Evolutionary conservation across 2,329 filamentous ascomycete genomes (phyloP), one percentile per base, ranked within the genome.

Genomic region (Kalaharituber pfeilii): DNA sequence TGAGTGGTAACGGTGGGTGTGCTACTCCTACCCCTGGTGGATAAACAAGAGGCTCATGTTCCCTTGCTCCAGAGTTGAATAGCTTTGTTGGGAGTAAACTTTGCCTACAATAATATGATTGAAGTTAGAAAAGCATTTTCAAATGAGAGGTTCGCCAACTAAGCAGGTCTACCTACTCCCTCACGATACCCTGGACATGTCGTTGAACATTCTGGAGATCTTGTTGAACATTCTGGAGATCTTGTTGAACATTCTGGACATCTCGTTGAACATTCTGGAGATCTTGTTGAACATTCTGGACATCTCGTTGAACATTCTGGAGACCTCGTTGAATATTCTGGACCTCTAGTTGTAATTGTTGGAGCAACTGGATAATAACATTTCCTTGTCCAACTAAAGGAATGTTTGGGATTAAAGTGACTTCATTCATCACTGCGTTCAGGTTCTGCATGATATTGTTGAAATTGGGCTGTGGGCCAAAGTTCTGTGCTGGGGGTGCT

Each of bases 161-260:
- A 57, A 56, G 25, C 26, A 51, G n/a, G 50, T 30, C 45, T 51
- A 42, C 36, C 50, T 57, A 51, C 51, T 57, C 53, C n/a, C 13
- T 44, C 56, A n/a, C 42, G 42, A 51, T 53, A 27, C 26, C 52
- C 50, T 39, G 33, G 33, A 49, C 30, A 28, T 39, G 29, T 29
- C 36, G 29, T 11, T 55, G 42, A 18, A 53, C 50, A 15, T 24
- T 33, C 42, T 53, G 26, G 30, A 36, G 11, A 36, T 36, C 30
- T 44, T 30, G 33, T 9, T 54, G 36, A 18, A 49, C 49, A 36
- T 36, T 3, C 2, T 3, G 2, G 2, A 36, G 11, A 36, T 36
- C 30, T 22, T 26, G 52, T 49, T 52, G n/a, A 18, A 52, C 44
- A n/a, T 3, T 36, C 30, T 1, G 30, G 30, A 36, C 11, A 36